Evolutionary conservation across 2,329 filamentous ascomycete genomes (phyloP), one percentile per base, ranked within the genome.

Genomic region (Ustulina deusta): DNA sequence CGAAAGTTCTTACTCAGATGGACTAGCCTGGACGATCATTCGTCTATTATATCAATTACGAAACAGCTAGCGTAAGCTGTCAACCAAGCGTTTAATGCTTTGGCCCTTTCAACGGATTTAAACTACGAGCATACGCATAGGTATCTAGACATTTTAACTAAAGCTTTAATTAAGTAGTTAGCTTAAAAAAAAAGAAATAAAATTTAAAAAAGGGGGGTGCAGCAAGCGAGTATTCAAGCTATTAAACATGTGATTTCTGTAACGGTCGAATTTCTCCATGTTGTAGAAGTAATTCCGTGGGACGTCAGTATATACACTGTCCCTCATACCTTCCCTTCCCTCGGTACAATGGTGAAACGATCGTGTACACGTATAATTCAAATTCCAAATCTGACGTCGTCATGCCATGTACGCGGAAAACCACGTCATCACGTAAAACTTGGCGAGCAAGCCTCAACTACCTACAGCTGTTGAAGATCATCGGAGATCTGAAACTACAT

Each of bases 381-480:
- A 13, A 49, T 63, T 54, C 44, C 36, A 48, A 46, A 44, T 57
- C 44, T 29, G 27, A 27, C 29, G 25, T n/a, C 25, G 44, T n/a
- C 40, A 32, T 29, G 13, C 9, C n/a, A 22, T 25, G 51, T 34
- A 63, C 36, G 32, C 40, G 51, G n/a, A 11, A n/a, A 38, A 32
- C 40, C 36, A 27, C 38, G 63, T 48, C 63, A 52, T 29, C 29
- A 32, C 27, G 51, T 52, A 32, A n/a, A 40, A 52, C 40, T 38
- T 32, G n/a, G 46, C 36, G 46, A 51, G 25, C 42, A 63, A 58
- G 36, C n/a, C 48, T 38, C 38, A 34, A 17, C n/a, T 25, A 40
- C 13, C n/a, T 25, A 40, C 13, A 62, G 46, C 51, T 34, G 4
- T 13, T 36, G 58, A n/a, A 25, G 57, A 42, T 48, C 40, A 20